Evolutionary conservation across 2,329 filamentous ascomycete species (phyloP).

Genomic region (Canariomyces notabilis): DNA sequence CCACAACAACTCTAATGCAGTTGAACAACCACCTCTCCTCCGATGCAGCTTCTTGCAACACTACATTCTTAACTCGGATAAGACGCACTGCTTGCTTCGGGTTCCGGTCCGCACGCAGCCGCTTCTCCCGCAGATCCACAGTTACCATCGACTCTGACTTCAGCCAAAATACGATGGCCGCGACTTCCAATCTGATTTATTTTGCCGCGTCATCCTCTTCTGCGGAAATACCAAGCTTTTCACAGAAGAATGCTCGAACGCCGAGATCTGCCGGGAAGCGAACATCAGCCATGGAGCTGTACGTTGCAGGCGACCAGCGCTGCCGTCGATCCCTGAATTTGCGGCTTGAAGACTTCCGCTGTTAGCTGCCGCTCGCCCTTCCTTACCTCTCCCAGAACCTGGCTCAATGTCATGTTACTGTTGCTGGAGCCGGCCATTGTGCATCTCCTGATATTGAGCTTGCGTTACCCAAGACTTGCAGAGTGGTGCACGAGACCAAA

Average conservation of each 20-base stretch:
- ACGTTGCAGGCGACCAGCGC: conserved; percentile 8
- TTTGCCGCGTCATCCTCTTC: conserved; percentile 24
- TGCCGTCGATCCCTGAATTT: neutral
- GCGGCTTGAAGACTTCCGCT: conserved; percentile 1
- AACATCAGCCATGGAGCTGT: conserved; percentile 22
- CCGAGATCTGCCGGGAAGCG: conserved; percentile 25
- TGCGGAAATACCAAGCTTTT: conserved; percentile 19
- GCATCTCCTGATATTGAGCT: conserved; percentile 16
- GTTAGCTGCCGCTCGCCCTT: neutral
- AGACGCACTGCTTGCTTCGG: no score
- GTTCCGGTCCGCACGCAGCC: conserved; percentile 6
- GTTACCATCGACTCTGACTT: conserved; percentile 17
- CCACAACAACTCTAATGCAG: no score
- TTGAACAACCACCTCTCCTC: no score
- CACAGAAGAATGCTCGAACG: conserved; percentile 5
- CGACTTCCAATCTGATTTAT: conserved; percentile 21
- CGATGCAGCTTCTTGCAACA: no score
- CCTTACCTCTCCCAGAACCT: neutral
- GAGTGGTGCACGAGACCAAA: neutral
- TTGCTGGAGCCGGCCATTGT: conserved; percentile 2
- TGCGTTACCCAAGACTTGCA: conserved; percentile 14
- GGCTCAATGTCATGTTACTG: conserved; percentile 6
- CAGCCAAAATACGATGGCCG: conserved; percentile 24
- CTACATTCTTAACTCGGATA: no score
- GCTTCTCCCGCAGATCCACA: conserved; percentile 19